Percentiles rank a stretch among this genome's conserved stretches.
Evolutionary conservation across 108 stramenopile species (phyloP).

Genomic region (Cyclotella atomus): DNA sequence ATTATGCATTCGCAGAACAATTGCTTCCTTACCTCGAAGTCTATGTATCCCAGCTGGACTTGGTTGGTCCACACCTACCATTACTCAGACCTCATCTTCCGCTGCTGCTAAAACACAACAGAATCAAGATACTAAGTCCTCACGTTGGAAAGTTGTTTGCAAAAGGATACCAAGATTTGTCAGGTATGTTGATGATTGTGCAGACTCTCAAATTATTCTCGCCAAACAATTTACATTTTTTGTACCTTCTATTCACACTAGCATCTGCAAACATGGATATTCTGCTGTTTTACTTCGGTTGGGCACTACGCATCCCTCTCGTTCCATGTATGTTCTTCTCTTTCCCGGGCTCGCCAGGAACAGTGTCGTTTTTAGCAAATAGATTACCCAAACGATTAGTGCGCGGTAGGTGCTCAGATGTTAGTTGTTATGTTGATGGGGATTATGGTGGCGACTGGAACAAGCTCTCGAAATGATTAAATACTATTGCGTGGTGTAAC

Average conservation of each 20-base stretch:
- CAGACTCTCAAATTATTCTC: background rate
- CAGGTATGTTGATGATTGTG: constrained; percentile 24
- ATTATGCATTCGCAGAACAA: constrained; percentile 68
- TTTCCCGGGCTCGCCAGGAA: constrained; percentile 54
- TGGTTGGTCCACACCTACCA: constrained; percentile 69
- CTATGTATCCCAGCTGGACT: constrained; percentile 63
- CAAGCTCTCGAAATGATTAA: constrained; percentile 41
- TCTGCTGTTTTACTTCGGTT: constrained; percentile 75
- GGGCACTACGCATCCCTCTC: constrained; percentile 68
- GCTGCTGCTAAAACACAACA: constrained; percentile 62
- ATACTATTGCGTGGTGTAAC: no score
- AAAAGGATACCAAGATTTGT: constrained; percentile 63
- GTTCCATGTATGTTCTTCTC: constrained; percentile 63
- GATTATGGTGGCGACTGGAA: constrained; percentile 69
- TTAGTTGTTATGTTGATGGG: constrained; percentile 62
- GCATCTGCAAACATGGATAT: constrained; percentile 77
- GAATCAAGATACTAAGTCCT: constrained; percentile 66
- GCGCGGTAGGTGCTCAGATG: constrained; percentile 53
- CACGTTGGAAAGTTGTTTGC: constrained; percentile 63
- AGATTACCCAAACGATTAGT: constrained; percentile 72
- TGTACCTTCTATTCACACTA: background rate
- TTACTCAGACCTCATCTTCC: constrained; percentile 75
- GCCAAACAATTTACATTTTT: background rate
- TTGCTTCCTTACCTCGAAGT: constrained; percentile 67
- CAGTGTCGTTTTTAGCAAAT: constrained; percentile 67